Base-by-base conservation (phyloP, 1,284 basidiomycete species). In the Cerrena zonata region DNA sequence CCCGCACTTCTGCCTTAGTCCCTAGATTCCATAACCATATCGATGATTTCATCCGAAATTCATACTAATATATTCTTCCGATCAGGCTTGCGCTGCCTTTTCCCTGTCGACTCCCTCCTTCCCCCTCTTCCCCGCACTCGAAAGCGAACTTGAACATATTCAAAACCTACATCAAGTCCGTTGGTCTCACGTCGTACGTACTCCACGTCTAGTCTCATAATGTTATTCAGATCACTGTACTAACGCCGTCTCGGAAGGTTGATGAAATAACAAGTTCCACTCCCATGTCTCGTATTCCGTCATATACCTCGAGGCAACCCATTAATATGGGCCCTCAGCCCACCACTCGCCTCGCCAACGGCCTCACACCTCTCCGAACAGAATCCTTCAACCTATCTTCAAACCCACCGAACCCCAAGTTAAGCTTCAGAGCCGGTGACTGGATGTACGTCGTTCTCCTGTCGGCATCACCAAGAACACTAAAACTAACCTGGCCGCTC, bases 401-500 rank as follows among this genome's bases (percentile, higher is more conserved):
- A 61, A 89, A 89, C 58, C 85, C 86, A 2, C 86, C 86, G 2
- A 88, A 86, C 61, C 80, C 85, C n/a, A 77, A 78, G 58, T 78
- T 78, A 2, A 80, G 70, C 58, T 89, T 89, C 66, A 72, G 87
- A 55, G 69, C 77, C 2, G 87, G 87, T 3, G 86, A 89, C 59
- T 89, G 86, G 86, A 84, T 89, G 85, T 89, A 64, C 69, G 86
- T 79, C 1, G 41, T 25, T 39, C 24, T 43, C 13, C 43, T 26
- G 39, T 22, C 23, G 11, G 18, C 3, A 4, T 42, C 22, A 25
- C 25, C 22, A 24, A 15, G 5, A 18, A 12, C 18, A 38, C 36
- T 41, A 11, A n/a, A n/a, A 21, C 38, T 47, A 13, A 23, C n/a
- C 19, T 27, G 15, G 19, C 48, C 15, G 22, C 47, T 13, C 51